A percentile compares a stretch with the other conserved stretches of the same genome.
phyloP scores from a whole-genome alignment of 169 alveolate species.

The Besnoitia besnoiti region DNA sequence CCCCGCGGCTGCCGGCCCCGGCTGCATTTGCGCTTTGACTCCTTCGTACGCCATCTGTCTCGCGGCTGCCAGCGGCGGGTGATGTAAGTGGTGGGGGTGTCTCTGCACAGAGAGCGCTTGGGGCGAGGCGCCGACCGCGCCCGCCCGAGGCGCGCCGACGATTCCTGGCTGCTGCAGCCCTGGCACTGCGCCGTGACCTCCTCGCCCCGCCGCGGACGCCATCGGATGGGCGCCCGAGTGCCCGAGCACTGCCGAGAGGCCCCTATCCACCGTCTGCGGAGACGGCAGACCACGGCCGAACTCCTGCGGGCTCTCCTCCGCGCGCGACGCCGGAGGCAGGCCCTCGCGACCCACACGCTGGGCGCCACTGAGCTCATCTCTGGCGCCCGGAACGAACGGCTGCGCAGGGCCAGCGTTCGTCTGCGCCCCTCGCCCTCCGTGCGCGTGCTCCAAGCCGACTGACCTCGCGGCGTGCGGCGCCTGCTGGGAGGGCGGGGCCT shows the following conservation, averaged over 20 bases:
- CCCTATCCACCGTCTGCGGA: background rate
- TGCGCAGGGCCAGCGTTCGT: no score
- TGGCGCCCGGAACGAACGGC: background rate
- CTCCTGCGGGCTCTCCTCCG: background rate
- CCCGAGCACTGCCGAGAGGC: background rate
- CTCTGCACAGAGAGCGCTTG: background rate
- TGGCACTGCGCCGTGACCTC: background rate
- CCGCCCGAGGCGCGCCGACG: background rate
- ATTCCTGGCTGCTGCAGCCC: background rate
- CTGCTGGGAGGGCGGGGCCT: no score
- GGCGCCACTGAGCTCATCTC: background rate
- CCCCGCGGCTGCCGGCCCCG: background rate
- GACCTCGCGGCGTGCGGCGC: no score
- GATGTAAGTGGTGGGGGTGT: background rate
- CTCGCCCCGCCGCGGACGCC: background rate
- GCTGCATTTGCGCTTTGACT: background rate
- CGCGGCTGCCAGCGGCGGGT: background rate
- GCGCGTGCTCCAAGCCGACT: no score
- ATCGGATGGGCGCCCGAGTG: background rate
- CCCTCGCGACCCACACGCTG: background rate
- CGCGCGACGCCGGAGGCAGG: background rate
- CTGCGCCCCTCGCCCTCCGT: background rate
- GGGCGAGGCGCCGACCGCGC: background rate
- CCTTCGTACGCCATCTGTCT: background rate
- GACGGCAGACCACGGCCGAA: no score